Conservation (phyloP, 2,329 filamentous ascomycete species). For the Proliferodiscus dingleyae region DNA sequence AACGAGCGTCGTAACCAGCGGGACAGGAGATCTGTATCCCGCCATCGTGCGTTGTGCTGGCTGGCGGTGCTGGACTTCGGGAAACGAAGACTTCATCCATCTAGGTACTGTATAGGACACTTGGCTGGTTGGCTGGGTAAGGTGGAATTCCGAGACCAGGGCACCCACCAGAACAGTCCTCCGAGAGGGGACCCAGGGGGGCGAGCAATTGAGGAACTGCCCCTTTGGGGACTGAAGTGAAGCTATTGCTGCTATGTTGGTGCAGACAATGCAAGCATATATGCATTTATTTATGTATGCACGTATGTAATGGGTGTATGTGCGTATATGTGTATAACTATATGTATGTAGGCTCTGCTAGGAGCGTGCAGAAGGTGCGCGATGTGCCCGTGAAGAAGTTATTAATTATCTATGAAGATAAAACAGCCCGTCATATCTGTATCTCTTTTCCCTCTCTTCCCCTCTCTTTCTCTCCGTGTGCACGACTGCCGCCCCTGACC, state of each 20-base stretch:
- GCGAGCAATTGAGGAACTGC: conserved; percentile 8
- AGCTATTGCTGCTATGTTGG: conserved; percentile 12
- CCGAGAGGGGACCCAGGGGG: neutral
- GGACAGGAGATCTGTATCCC: conserved; percentile 16
- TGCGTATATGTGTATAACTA: too few relatives aligned
- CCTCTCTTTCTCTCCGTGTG: too few relatives aligned
- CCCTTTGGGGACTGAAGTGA: conserved; percentile 1
- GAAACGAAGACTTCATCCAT: neutral
- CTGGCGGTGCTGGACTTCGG: conserved; percentile 1
- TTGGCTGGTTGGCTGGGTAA: neutral
- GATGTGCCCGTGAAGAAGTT: too few relatives aligned
- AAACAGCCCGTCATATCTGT: too few relatives aligned
- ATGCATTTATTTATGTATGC: conserved; percentile 3
- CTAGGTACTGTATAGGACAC: too few relatives aligned
- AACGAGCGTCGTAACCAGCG: conserved; percentile 1
- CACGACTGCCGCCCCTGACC: too few relatives aligned
- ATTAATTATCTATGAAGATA: too few relatives aligned
- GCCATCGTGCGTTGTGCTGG: conserved; percentile 13
- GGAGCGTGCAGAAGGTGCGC: too few relatives aligned
- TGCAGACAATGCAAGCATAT: conserved; percentile 5
- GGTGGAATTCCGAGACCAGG: conserved; percentile 9
- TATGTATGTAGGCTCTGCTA: too few relatives aligned
- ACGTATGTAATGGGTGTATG: too few relatives aligned
- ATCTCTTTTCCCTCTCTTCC: too few relatives aligned
- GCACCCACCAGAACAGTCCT: neutral